Conservation (phyloP, 768 basidiomycete species). For the Heimioporus sp. region DNA sequence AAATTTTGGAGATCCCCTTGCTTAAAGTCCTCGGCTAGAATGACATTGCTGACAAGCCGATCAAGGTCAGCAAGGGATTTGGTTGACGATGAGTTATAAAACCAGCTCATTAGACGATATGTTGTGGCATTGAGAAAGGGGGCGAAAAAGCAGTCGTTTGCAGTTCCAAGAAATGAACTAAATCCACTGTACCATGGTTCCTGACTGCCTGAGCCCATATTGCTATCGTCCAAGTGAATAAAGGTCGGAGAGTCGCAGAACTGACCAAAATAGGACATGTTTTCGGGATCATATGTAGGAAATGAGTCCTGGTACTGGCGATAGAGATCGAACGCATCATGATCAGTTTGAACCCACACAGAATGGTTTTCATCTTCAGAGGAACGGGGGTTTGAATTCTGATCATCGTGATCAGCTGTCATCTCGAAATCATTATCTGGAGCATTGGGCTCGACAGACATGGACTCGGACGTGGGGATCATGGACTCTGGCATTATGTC, state of each 20-base stretch:
- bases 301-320: too few species aligned
- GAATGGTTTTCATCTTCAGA: too few species aligned
- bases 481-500: too few species aligned
- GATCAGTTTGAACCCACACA: too few species aligned
- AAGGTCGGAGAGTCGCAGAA: slow-evolving; percentile 1
- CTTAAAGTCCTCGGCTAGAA: neutral
- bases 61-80: slow-evolving; percentile 10
- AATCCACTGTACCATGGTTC: slow-evolving; percentile 10
- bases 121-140: slow-evolving; percentile 20
- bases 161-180: neutral
- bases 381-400: too few species aligned
- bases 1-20: neutral
- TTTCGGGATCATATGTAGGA: too few species aligned
- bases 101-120: slow-evolving; percentile 26
- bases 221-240: neutral
- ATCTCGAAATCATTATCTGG: too few species aligned
- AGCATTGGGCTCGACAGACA: too few species aligned
- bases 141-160: neutral
- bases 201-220: neutral
- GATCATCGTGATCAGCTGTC: too few species aligned
- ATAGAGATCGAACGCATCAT: too few species aligned
- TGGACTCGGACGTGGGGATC: too few species aligned
- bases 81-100: slow-evolving; percentile 14
- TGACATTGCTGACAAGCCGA: slow-evolving; percentile 5
- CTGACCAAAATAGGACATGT: slow-evolving; percentile 2